These are phyloP conservation scores for Astragalus glycyphyllos DNA, from an alignment of 306 rosid species.

Conservation along the genomic window DNA sequence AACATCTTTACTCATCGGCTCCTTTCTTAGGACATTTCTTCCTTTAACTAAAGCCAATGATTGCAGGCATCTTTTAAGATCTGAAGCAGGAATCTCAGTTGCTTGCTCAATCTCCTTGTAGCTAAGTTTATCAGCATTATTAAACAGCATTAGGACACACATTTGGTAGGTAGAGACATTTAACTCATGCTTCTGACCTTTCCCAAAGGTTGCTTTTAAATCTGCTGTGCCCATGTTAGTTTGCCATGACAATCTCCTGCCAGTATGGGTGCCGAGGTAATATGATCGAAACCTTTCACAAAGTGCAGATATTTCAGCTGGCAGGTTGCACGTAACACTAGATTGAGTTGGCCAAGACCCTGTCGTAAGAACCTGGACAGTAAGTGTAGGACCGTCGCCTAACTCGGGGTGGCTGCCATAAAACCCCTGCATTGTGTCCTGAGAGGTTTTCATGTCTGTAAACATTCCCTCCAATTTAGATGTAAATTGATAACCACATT, in stretches of 20 bases:
- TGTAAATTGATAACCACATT: conserved; percentile 93
- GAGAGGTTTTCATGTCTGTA: conserved; percentile 95
- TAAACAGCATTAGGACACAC: conserved; percentile 94
- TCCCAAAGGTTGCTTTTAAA: conserved; percentile 84
- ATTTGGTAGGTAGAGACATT: conserved; percentile 90
- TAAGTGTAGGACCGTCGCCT: conserved; percentile 83
- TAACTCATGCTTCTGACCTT: conserved; percentile 96
- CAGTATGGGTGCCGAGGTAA: conserved; percentile 95
- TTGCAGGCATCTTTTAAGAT: conserved; percentile 90
- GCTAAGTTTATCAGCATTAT: conserved; percentile 73
- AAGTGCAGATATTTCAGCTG: conserved; percentile 79
- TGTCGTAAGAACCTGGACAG: conserved; percentile 91
- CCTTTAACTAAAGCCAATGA: conserved; percentile 95
- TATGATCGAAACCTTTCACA: conserved; percentile 85
- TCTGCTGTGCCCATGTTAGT: conserved; percentile 95
- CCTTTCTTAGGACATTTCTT: conserved; percentile 87
- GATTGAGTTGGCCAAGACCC: conserved; percentile 99
- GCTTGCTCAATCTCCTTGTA: conserved; percentile 95
- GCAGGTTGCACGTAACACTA: conserved; percentile 82
- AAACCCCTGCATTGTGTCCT: conserved; percentile 89
- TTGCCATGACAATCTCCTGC: conserved; percentile 95
- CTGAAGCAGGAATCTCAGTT: conserved; percentile 77
- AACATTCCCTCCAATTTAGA: conserved; percentile 97
- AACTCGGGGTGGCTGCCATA: conserved; percentile 68
- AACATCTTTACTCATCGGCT: conserved; percentile 91